phyloP scores from a whole-genome alignment of 1,139 yeast genomes.

The Kodamaea ohmeri region DNA sequence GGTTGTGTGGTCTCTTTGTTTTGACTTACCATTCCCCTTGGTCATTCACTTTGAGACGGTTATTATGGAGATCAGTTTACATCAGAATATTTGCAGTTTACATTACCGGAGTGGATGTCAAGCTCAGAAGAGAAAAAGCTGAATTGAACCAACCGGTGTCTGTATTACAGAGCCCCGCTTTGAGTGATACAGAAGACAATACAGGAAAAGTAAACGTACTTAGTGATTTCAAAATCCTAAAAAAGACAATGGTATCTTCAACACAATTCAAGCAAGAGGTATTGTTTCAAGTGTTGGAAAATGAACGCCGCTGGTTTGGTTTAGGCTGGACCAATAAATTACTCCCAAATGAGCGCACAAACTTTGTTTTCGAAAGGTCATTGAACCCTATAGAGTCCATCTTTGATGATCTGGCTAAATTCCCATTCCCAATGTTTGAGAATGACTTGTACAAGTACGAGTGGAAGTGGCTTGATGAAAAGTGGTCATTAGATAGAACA shows the following conservation, averaged over 20 bases:
- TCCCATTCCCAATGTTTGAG: constrained; percentile 49
- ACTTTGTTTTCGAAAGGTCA: constrained; percentile 46
- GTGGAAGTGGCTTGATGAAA: constrained; percentile 57
- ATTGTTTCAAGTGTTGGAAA: constrained; percentile 51
- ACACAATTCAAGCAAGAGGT: constrained; percentile 46
- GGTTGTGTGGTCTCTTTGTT: constrained; percentile 38
- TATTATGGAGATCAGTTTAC: constrained; percentile 55
- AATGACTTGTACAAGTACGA: constrained; percentile 39
- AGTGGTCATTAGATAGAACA: constrained; percentile 44
- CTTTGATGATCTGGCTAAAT: constrained; percentile 20
- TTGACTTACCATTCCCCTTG: constrained; percentile 55
- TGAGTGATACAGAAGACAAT: constrained; percentile 27
- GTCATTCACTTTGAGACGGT: constrained; percentile 47
- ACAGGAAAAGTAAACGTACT: constrained; percentile 22
- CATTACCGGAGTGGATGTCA: constrained; percentile 46
- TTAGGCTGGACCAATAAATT: constrained; percentile 55
- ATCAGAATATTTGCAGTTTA: constrained; percentile 42
- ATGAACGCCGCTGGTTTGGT: constrained; percentile 62
- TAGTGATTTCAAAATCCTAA: constrained; percentile 41
- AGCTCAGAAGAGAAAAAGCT: constrained; percentile 21
- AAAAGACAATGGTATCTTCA: constrained; percentile 40
- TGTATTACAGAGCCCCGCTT: constrained; percentile 24
- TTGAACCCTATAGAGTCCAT: constrained; percentile 34
- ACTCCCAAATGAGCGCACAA: constrained; percentile 51
- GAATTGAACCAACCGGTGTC: constrained; percentile 16